Conservation (phyloP, 108 stramenopile genomes). For the Chaetoceros tenuissimus region DNA sequence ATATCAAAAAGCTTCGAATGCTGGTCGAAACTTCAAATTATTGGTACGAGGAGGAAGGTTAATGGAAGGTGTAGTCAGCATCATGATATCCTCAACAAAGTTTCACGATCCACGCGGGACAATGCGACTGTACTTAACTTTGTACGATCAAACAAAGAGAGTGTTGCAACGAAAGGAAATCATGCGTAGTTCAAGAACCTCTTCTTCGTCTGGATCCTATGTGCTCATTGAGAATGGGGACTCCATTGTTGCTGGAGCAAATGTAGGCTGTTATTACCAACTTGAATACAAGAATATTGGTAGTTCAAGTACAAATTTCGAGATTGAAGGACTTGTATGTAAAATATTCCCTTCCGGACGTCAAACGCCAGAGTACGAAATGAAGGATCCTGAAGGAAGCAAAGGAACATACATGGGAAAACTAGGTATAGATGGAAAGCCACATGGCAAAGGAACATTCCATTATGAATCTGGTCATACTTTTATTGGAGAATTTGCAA, state of each 20-base stretch:
- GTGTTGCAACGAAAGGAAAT: neutral
- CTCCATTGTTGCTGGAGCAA: neutral
- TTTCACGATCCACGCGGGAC: too few species aligned
- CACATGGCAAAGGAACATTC: neutral
- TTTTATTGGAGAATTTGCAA: neutral
- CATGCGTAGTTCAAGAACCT: neutral
- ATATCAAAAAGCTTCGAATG: too few species aligned
- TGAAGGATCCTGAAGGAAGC: neutral
- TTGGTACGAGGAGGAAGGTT: too few species aligned
- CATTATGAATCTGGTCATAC: neutral
- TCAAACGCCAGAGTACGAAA: too few species aligned
- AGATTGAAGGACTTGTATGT: neutral
- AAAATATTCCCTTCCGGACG: neutral
- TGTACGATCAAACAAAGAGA: too few species aligned
- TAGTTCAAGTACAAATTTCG: neutral
- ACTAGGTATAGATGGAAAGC: neutral
- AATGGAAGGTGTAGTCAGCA: too few species aligned
- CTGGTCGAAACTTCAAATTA: too few species aligned
- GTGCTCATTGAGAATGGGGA: neutral
- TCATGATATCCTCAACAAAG: too few species aligned
- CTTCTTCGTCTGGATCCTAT: neutral
- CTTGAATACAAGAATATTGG: neutral
- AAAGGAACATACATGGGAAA: neutral
- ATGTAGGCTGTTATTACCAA: neutral
- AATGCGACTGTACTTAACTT: too few species aligned